Conservation (phyloP, 1,284 basidiomycete genomes). For the Ceratorhiza oryzae-sativae region DNA sequence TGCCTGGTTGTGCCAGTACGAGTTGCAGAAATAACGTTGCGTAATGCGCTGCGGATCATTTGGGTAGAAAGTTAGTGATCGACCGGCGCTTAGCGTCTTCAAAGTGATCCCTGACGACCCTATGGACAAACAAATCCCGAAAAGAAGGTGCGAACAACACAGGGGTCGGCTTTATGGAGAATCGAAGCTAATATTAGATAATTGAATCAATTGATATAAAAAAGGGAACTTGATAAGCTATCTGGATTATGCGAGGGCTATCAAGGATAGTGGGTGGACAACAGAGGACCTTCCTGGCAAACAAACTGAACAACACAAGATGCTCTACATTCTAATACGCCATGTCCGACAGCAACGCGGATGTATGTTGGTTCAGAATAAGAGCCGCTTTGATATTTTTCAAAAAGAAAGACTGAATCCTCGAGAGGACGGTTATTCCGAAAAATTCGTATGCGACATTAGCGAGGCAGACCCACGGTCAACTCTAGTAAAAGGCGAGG, state of each 20-base stretch:
- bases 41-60: constrained; percentile 5
- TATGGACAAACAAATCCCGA: constrained; percentile 18
- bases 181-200: too few relatives aligned
- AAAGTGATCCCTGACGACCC: not conserved
- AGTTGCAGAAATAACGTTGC: not conserved
- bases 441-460: constrained; percentile 40
- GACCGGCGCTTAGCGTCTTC: constrained; percentile 9
- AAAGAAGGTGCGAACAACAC: not conserved
- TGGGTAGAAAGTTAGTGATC: constrained; percentile 15
- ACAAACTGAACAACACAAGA: too few relatives aligned
- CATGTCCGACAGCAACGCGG: too few relatives aligned
- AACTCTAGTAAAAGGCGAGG: constrained; percentile 42
- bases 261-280: too few relatives aligned
- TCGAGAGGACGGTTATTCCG: constrained; percentile 21
- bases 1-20: not conserved
- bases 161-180: too few relatives aligned
- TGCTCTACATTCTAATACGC: too few relatives aligned
- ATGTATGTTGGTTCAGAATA: too few relatives aligned
- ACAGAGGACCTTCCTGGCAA: too few relatives aligned
- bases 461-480: constrained; percentile 38
- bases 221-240: too few relatives aligned
- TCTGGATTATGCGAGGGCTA: too few relatives aligned
- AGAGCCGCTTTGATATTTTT: too few relatives aligned
- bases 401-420: not conserved
- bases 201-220: too few relatives aligned